These are phyloP conservation scores for Aspergillus bertholletiae DNA, from an alignment of 495 filamentous ascomycete species.

Conservation along the genomic window DNA sequence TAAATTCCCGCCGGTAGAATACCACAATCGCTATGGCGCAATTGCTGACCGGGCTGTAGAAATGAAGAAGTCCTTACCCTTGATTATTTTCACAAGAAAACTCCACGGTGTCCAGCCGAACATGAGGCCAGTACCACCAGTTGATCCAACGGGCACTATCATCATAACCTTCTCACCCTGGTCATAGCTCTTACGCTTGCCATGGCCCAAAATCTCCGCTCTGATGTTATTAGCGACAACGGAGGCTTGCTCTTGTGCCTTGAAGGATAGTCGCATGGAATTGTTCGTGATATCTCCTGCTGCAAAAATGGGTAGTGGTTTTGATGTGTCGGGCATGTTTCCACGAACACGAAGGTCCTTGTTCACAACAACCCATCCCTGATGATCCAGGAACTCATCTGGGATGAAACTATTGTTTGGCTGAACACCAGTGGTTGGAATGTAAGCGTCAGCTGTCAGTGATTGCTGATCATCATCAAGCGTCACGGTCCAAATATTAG, in stretches of 20 bases:
- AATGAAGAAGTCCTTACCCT: constrained; percentile 41
- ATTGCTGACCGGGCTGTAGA: constrained; percentile 17
- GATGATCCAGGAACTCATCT: constrained; percentile 40
- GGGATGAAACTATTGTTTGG: constrained; percentile 62
- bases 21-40: no score
- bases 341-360: constrained; percentile 50
- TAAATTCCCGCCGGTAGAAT: no score
- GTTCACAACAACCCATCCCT: constrained; percentile 54
- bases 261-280: constrained; percentile 28
- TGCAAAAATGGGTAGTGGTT: constrained; percentile 26
- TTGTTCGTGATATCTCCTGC: constrained; percentile 39
- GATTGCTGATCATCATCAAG: constrained; percentile 40
- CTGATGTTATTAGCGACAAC: constrained; percentile 32
- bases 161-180: constrained; percentile 26
- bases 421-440: constrained; percentile 56
- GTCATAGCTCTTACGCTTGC: constrained; percentile 20
- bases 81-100: constrained; percentile 42
- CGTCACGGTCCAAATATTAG: constrained; percentile 27
- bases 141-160: constrained; percentile 42
- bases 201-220: constrained; percentile 23
- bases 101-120: constrained; percentile 40
- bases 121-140: constrained; percentile 47
- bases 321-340: constrained; percentile 13
- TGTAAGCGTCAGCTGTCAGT: constrained; percentile 57
- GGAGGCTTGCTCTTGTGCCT: constrained; percentile 23